Evolutionary conservation across 768 basidiomycete genomes (phyloP).

Genomic region (Tubosaeta brunneosetosa): DNA sequence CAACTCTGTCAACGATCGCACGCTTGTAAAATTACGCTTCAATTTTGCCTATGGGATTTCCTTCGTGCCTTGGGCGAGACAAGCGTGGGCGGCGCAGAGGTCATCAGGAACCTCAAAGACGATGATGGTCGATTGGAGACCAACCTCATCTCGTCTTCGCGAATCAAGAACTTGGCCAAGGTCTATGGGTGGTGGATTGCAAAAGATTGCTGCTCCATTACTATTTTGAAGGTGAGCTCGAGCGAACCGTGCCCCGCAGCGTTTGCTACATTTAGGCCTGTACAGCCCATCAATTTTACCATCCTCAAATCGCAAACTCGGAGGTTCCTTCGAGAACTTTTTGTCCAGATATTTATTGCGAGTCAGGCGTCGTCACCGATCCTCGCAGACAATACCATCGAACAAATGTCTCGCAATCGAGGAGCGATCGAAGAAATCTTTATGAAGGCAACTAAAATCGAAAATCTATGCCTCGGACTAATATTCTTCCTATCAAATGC

Average conservation of each 20-base stretch:
- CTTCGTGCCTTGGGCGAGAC: conserved; percentile 85
- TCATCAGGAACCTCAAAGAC: conserved; percentile 58
- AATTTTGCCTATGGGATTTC: conserved; percentile 97
- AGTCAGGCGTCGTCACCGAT: conserved; percentile 73
- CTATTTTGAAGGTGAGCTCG: conserved; percentile 71
- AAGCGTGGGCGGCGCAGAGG: conserved; percentile 72
- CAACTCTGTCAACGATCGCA: conserved; percentile 77
- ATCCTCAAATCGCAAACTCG: conserved; percentile 57
- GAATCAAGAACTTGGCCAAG: conserved; percentile 69
- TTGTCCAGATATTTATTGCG: conserved; percentile 64
- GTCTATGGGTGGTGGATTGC: conserved; percentile 94
- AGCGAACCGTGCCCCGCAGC: not conserved
- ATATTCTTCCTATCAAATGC: conserved; percentile 60
- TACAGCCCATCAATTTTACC: conserved; percentile 85
- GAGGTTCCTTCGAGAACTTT: conserved; percentile 65
- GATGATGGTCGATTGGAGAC: conserved; percentile 42
- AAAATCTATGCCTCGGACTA: conserved; percentile 69
- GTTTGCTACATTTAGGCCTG: not conserved
- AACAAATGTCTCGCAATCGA: conserved; percentile 47
- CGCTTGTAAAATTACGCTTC: conserved; percentile 85
- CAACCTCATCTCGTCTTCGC: conserved; percentile 51
- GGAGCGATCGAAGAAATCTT: conserved; percentile 72
- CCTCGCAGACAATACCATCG: conserved; percentile 35
- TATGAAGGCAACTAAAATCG: conserved; percentile 62
- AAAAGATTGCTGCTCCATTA: conserved; percentile 69